These are phyloP conservation scores for Aspergillus hiratsukae DNA, from an alignment of 2,329 filamentous ascomycete species.

Conservation along the genomic window DNA sequence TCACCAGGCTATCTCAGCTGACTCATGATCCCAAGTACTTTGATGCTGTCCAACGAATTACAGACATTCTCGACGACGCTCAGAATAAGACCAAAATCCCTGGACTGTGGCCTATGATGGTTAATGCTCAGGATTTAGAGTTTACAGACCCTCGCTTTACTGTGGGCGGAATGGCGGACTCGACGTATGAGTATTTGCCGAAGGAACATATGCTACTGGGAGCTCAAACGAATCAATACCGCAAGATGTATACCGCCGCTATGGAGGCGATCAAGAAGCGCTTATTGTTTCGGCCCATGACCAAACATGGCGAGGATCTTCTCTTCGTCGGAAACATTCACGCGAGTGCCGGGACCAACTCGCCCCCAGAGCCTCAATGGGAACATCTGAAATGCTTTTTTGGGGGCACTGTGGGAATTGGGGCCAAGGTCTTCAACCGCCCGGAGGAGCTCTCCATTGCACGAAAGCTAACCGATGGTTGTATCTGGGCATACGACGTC, in stretches of 20 bases:
- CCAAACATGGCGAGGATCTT: constrained; percentile 34
- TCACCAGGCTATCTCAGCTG: constrained; percentile 81
- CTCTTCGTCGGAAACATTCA: constrained; percentile 36
- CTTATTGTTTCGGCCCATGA: constrained; percentile 44
- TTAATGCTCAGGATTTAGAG: constrained; percentile 53
- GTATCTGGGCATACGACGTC: constrained; percentile 58
- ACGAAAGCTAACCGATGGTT: constrained; percentile 54
- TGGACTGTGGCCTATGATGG: constrained; percentile 72
- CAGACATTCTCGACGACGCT: constrained; percentile 68
- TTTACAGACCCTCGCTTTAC: constrained; percentile 35
- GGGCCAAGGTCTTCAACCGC: constrained; percentile 53
- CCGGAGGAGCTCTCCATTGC: constrained; percentile 53
- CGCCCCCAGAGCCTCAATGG: constrained; percentile 35
- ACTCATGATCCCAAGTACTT: constrained; percentile 80
- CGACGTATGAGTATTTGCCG: constrained; percentile 48
- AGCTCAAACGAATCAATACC: constrained; percentile 38
- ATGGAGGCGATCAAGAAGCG: constrained; percentile 37
- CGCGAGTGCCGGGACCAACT: constrained; percentile 13
- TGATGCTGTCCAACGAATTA: constrained; percentile 81
- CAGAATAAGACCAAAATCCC: constrained; percentile 67
- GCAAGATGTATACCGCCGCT: constrained; percentile 40
- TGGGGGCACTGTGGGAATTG: constrained; percentile 59
- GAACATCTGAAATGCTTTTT: constrained; percentile 59
- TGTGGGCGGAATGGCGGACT: constrained; percentile 46
- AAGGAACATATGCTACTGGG: constrained; percentile 46